Evolutionary conservation across 2,329 filamentous ascomycete genomes (phyloP).

Genomic region (Aspergillus aculeatus): DNA sequence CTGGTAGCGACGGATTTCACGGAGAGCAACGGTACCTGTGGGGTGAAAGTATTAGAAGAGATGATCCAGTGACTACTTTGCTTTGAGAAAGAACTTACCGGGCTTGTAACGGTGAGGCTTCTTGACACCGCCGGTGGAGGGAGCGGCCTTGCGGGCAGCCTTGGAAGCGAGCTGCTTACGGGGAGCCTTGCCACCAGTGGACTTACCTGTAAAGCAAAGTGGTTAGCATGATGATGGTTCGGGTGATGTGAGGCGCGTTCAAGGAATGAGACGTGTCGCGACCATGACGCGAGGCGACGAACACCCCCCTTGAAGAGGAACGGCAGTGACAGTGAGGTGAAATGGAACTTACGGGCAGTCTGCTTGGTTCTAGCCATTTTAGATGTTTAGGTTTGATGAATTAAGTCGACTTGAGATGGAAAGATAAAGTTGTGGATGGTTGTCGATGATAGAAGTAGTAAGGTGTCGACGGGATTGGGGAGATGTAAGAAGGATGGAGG

Average conservation of each 20-base stretch:
- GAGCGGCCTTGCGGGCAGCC: conserved; percentile 96
- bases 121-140: conserved; percentile 95
- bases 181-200: conserved; percentile 70
- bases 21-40: conserved; percentile 83
- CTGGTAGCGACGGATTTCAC: conserved; percentile 98
- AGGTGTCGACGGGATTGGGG: conserved; percentile 24
- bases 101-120: conserved; percentile 91
- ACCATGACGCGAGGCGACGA: conserved; percentile 17
- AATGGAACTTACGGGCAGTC: conserved; percentile 50
- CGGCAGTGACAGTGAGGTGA: conserved; percentile 16
- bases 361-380: conserved; percentile 55
- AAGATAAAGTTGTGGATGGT: conserved; percentile 22
- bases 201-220: conserved; percentile 59
- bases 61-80: neutral
- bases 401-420: conserved; percentile 30
- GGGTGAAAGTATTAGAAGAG: conserved; percentile 24
- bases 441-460: conserved; percentile 18
- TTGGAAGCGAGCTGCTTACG: conserved; percentile 99
- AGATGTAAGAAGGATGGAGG: conserved; percentile 39
- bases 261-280: conserved; percentile 12
- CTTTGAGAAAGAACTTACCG: conserved; percentile 50
- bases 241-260: conserved; percentile 11
- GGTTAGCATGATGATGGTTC: conserved; percentile 27
- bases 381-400: conserved; percentile 30
- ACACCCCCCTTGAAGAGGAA: conserved; percentile 15